Evolutionary conservation across 1,139 yeast genomes (phyloP).

Genomic region (Geotrichum siamense): DNA sequence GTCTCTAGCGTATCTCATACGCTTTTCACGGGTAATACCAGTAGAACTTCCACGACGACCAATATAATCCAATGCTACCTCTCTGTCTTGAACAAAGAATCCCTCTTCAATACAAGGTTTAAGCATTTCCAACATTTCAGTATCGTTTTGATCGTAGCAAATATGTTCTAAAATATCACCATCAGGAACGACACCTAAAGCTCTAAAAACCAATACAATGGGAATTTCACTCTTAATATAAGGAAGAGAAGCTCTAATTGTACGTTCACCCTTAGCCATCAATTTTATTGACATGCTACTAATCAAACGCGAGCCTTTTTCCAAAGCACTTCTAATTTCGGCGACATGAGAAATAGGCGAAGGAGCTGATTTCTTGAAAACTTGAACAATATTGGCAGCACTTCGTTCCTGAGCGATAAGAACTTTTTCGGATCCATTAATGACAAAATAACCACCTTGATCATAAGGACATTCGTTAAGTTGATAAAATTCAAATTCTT

Average conservation of each 20-base stretch:
- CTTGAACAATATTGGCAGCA: slow-evolving; percentile 97
- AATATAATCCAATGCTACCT: slow-evolving; percentile 93
- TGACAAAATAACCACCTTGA: slow-evolving; percentile 98
- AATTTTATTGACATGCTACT: slow-evolving; percentile 91
- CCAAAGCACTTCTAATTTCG: slow-evolving; percentile 92
- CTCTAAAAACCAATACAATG: slow-evolving; percentile 92
- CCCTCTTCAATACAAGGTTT: slow-evolving; percentile 99
- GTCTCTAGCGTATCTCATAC: slow-evolving; percentile 96
- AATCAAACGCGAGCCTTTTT: slow-evolving; percentile 91
- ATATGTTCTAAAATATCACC: slow-evolving; percentile 98
- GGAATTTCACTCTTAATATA: slow-evolving; percentile 96
- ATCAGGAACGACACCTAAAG: slow-evolving; percentile 96
- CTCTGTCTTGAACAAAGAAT: slow-evolving; percentile 94
- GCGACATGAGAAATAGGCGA: slow-evolving; percentile 95
- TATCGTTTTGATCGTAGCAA: slow-evolving; percentile 94
- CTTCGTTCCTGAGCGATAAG: slow-evolving; percentile 97
- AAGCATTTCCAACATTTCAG: slow-evolving; percentile 99
- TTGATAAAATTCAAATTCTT: slow-evolving; percentile 92
- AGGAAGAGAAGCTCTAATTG: slow-evolving; percentile 92
- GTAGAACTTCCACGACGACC: slow-evolving; percentile 95
- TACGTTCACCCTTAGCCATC: slow-evolving; percentile 75
- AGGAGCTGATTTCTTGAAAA: slow-evolving; percentile 94
- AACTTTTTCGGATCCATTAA: slow-evolving; percentile 97
- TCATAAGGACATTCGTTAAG: slow-evolving; percentile 98
- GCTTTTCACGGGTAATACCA: slow-evolving; percentile 94